A percentile compares a stretch with the other conserved stretches of the same genome.
Evolutionary conservation across 2,329 filamentous ascomycete species (phyloP).

Genomic region (Trichoderma sp.): DNA sequence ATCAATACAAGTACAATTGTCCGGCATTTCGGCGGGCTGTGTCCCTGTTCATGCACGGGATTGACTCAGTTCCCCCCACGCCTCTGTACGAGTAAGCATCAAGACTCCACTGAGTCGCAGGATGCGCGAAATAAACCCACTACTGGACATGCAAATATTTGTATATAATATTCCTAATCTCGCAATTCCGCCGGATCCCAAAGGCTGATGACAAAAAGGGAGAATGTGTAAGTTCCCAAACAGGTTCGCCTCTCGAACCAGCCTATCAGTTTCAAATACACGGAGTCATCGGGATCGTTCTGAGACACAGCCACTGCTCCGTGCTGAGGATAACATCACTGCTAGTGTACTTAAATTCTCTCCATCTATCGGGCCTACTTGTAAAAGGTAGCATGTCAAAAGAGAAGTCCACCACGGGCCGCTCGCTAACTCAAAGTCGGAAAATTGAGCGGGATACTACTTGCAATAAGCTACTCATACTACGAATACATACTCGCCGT

Average conservation of each 20-base stretch:
- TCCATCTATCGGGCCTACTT: constrained; percentile 4
- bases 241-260: background rate
- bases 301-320: background rate
- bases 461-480: background rate
- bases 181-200: background rate
- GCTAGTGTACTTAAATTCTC: background rate
- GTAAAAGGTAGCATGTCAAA: background rate
- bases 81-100: background rate
- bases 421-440: background rate
- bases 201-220: background rate
- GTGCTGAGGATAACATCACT: background rate
- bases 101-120: background rate
- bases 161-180: background rate
- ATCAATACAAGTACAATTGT: background rate
- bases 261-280: background rate
- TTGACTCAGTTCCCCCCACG: background rate
- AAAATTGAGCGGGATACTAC: background rate
- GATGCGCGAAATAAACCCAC: background rate
- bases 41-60: background rate
- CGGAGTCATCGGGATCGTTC: background rate
- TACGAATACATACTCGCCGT: background rate
- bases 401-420: background rate
- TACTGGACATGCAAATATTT: background rate
- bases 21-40: background rate
- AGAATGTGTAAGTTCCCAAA: background rate